Conservation (phyloP, 225 moss, liverwort and hornwort species). For the Polytrichum formosum region DNA sequence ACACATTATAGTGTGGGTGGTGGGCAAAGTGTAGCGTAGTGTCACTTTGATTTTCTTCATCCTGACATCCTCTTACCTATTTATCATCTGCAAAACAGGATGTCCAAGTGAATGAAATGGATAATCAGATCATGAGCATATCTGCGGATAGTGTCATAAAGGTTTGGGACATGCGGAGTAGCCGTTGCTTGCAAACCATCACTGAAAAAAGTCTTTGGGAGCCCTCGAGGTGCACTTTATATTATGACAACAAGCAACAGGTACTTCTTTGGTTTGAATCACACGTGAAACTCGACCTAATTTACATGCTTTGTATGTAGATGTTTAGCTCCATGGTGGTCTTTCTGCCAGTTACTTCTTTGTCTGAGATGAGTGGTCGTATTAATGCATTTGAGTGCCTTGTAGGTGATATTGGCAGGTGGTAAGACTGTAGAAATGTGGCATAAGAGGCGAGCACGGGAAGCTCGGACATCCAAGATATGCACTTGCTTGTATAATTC, state of each 20-base stretch:
- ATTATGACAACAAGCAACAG: slow-evolving; percentile 79
- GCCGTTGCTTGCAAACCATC: slow-evolving; percentile 82
- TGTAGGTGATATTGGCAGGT: slow-evolving; percentile 75
- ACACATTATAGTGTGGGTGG: too few relatives aligned
- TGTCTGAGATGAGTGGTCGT: too few relatives aligned
- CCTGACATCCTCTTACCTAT: not conserved
- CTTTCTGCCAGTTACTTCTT: too few relatives aligned
- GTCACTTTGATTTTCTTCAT: too few relatives aligned
- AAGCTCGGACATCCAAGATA: slow-evolving; percentile 79
- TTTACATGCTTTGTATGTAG: too few relatives aligned
- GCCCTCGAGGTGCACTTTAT: slow-evolving; percentile 58
- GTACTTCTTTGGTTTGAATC: slow-evolving; percentile 17
- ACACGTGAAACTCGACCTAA: too few relatives aligned
- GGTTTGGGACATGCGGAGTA: slow-evolving; percentile 98
- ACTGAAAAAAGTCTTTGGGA: slow-evolving; percentile 53
- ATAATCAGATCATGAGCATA: slow-evolving; percentile 95
- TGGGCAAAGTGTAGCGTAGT: too few relatives aligned
- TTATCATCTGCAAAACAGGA: slow-evolving; percentile 40
- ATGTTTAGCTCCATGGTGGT: too few relatives aligned
- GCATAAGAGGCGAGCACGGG: slow-evolving; percentile 86
- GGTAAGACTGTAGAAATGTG: slow-evolving; percentile 88
- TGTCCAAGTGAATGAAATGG: slow-evolving; percentile 86
- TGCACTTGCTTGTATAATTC: slow-evolving; percentile 76
- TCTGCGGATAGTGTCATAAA: slow-evolving; percentile 74
- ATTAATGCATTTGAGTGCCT: not conserved